These are phyloP conservation scores for Lichina pygmaea DNA, from an alignment of 495 filamentous ascomycete genomes.

Conservation along the genomic window DNA sequence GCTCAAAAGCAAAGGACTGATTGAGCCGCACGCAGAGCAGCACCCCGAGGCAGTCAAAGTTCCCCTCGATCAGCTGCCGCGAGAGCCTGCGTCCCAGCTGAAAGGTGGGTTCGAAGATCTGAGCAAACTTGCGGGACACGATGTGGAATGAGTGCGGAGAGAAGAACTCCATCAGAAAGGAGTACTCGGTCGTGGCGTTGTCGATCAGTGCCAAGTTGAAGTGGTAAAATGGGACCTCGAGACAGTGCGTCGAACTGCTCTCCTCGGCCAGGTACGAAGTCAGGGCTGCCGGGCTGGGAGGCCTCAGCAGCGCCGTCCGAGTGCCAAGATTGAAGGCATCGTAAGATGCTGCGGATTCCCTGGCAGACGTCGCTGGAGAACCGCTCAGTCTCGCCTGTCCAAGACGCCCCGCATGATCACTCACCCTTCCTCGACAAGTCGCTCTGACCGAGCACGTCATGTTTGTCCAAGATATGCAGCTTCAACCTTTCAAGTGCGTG, in stretches of 20 bases:
- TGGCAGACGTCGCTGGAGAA: conserved; percentile 6
- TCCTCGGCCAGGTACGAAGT: conserved; percentile 71
- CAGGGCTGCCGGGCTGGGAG: conserved; percentile 40
- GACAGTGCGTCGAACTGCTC: conserved; percentile 55
- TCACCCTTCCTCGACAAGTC: conserved; percentile 32
- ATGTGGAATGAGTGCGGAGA: conserved; percentile 26
- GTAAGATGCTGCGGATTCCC: conserved; percentile 31
- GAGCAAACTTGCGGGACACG: conserved; percentile 41
- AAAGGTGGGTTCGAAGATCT: conserved; percentile 71
- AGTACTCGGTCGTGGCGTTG: conserved; percentile 85
- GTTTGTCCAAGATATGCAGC: conserved; percentile 54
- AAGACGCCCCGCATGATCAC: conserved; percentile 10
- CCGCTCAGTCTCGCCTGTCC: background rate
- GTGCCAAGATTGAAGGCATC: conserved; percentile 76
- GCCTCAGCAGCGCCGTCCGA: conserved; percentile 52
- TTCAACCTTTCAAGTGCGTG: conserved; percentile 63
- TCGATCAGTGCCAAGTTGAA: conserved; percentile 87
- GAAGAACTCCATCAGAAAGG: conserved; percentile 80
- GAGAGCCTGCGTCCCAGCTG: conserved; percentile 50
- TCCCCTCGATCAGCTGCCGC: conserved; percentile 45
- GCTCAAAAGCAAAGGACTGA: conserved; percentile 75
- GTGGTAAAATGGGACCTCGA: conserved; percentile 71
- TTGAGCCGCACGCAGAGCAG: conserved; percentile 80
- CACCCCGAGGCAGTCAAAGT: conserved; percentile 61
- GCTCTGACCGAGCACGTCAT: conserved; percentile 62